Conservation (phyloP, 345 rosid species). For the Erysimum cheiranthoides region DNA sequence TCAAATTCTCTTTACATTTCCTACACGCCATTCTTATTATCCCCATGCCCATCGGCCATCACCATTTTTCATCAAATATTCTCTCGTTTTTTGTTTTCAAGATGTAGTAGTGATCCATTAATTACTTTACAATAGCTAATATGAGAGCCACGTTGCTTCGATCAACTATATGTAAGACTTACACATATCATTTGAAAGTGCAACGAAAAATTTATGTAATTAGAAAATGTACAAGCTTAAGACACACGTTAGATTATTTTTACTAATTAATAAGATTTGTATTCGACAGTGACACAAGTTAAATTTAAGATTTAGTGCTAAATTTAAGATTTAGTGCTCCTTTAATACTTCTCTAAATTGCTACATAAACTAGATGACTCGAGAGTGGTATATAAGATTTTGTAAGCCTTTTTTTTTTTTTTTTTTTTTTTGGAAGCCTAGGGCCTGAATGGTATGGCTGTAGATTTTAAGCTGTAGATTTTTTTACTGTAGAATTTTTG, state of each 20-base stretch:
- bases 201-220: background rate
- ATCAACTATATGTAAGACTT: background rate
- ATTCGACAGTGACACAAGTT: background rate
- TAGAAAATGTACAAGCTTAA: background rate
- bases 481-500: too few relatives aligned
- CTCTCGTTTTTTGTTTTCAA: background rate
- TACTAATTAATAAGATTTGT: background rate
- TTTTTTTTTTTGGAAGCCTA: too few relatives aligned
- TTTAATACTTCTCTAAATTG: background rate
- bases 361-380: background rate
- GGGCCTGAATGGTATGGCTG: too few relatives aligned
- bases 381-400: background rate
- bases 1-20: slow-evolving; percentile 44
- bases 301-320: background rate
- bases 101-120: background rate
- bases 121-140: background rate
- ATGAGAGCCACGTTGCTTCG: background rate
- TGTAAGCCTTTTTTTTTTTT: background rate
- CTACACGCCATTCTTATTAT: slow-evolving; percentile 36
- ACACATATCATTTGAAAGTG: background rate
- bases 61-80: background rate
- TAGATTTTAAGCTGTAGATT: too few relatives aligned
- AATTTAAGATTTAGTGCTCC: background rate
- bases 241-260: background rate
- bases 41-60: slow-evolving; percentile 45